phyloP scores from a whole-genome alignment of 75 land plant species.

The Pseudotsuga menziesii region DNA sequence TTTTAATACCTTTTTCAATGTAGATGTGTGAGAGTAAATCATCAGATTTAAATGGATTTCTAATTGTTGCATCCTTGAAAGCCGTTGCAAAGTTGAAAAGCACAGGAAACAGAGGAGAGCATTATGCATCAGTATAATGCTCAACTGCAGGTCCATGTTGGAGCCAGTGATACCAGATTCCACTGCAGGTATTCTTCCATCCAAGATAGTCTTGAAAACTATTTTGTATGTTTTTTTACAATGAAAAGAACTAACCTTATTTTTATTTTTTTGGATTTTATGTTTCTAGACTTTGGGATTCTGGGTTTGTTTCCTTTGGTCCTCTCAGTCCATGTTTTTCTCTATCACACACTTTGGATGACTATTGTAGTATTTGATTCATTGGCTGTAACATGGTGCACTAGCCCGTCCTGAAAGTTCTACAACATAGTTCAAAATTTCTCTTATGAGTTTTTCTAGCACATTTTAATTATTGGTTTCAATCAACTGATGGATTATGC shows the following conservation, averaged over 20 bases:
- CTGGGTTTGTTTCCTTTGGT: no score
- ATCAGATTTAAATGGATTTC: conserved; percentile 14
- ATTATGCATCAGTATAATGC: conserved; percentile 18
- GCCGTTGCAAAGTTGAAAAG: conserved; percentile 20
- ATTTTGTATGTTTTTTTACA: not conserved
- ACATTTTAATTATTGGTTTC: no score
- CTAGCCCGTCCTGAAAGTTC: no score
- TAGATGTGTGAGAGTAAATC: conserved; percentile 15
- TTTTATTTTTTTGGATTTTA: not conserved
- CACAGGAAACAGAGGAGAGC: conserved; percentile 21
- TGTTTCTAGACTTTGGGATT: not conserved
- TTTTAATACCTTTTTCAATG: not conserved
- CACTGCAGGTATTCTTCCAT: conserved; percentile 13
- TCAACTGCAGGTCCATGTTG: conserved; percentile 18
- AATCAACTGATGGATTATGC: no score
- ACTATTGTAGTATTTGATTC: no score
- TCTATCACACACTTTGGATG: not conserved
- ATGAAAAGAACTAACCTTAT: not conserved
- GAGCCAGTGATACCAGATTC: conserved; percentile 18
- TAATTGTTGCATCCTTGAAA: conserved; percentile 20
- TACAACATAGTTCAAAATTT: no score
- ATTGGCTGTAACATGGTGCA: no score
- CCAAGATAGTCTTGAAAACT: not conserved
- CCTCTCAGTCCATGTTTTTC: not conserved
- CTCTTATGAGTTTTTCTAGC: no score